Conservation (phyloP, 1,284 basidiomycete genomes). For the Ustilago vetiveriae region DNA sequence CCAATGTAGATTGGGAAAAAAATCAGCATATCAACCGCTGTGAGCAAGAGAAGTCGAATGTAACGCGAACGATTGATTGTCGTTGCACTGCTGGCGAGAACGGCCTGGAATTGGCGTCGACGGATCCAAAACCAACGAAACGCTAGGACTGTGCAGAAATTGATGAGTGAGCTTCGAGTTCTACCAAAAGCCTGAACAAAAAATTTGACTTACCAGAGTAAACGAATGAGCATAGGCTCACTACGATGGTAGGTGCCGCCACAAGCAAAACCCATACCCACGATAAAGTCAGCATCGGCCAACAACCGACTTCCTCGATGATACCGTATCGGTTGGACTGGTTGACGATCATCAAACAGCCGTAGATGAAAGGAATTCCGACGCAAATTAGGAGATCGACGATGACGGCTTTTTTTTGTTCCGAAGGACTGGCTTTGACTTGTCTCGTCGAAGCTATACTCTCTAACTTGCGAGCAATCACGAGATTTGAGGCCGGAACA, state of each 20-base stretch:
- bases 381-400: slow-evolving; percentile 19
- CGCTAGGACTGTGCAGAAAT: slow-evolving; percentile 5
- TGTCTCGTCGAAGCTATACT: slow-evolving; percentile 21
- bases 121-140: slow-evolving; percentile 33
- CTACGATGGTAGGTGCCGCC: slow-evolving; percentile 5
- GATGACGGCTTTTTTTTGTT: slow-evolving; percentile 6
- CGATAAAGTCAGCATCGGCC: slow-evolving; percentile 6
- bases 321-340: slow-evolving; percentile 12
- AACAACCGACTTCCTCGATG: slow-evolving; percentile 19
- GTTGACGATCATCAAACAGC: slow-evolving; percentile 26
- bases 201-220: slow-evolving; percentile 16
- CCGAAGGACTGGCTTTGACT: slow-evolving; percentile 1
- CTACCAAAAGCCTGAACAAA: not conserved
- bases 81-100: slow-evolving; percentile 15
- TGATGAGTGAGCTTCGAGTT: not conserved
- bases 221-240: slow-evolving; percentile 4
- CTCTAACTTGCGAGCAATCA: slow-evolving; percentile 23
- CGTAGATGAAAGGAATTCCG: slow-evolving; percentile 14
- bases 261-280: slow-evolving; percentile 17
- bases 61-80: slow-evolving; percentile 14
- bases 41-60: slow-evolving; percentile 9
- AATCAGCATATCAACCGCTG: slow-evolving; percentile 12
- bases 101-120: slow-evolving; percentile 23
- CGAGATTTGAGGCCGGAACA: slow-evolving; percentile 19
- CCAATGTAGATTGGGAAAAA: slow-evolving; percentile 19